A percentile compares a stretch with the other conserved stretches of the same genome.
phyloP scores from a whole-genome alignment of 2,329 filamentous ascomycete species.

The Penicillium verrucosum region DNA sequence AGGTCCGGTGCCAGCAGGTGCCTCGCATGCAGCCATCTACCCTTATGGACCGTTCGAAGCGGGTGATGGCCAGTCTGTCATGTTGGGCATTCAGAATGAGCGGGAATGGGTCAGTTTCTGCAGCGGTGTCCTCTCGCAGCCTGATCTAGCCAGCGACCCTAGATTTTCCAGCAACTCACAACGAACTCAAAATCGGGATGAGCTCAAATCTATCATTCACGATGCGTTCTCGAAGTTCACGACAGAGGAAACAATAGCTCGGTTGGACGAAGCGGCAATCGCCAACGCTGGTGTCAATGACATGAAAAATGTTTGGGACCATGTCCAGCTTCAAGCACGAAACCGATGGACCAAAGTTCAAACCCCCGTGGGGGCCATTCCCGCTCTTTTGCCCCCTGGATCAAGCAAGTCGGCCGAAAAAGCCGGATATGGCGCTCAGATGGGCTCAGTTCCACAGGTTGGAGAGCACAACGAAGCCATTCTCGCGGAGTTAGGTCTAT shows the following conservation, averaged over 20 bases:
- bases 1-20: constrained; percentile 47
- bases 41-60: constrained; percentile 57
- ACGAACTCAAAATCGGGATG: constrained; percentile 48
- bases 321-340: constrained; percentile 53
- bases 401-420: constrained; percentile 28
- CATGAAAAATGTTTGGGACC: constrained; percentile 55
- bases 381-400: constrained; percentile 52
- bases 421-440: constrained; percentile 19
- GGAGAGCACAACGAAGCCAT: constrained; percentile 53
- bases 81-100: constrained; percentile 59
- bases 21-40: constrained; percentile 55
- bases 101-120: constrained; percentile 55
- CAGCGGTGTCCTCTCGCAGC: constrained; percentile 44
- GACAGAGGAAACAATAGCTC: constrained; percentile 41
- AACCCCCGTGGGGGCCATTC: constrained; percentile 47
- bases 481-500: constrained; percentile 43
- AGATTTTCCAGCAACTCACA: constrained; percentile 50
- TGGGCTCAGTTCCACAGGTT: constrained; percentile 45
- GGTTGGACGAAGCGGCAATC: constrained; percentile 50
- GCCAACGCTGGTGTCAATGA: constrained; percentile 57
- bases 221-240: constrained; percentile 41
- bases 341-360: constrained; percentile 51
- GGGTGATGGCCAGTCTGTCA: constrained; percentile 49
- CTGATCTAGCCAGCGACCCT: constrained; percentile 43
- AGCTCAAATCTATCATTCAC: constrained; percentile 47